Conservation (phyloP, 305 asterid genomes). For the Salvia sclarea region DNA sequence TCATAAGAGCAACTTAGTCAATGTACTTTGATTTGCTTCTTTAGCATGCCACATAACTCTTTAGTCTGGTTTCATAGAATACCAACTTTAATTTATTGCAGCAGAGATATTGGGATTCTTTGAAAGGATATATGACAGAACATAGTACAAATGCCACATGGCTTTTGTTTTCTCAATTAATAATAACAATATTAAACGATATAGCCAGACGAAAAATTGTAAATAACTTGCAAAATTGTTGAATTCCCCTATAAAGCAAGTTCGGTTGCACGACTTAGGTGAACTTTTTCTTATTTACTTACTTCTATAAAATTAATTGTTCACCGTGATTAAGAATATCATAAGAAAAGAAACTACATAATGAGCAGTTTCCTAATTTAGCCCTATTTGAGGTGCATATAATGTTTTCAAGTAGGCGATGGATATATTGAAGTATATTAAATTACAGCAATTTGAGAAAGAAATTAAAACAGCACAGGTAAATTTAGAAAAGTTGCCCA, state of each 20-base stretch:
- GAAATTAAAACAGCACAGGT: no score
- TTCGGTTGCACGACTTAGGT: neutral
- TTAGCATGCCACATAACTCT: neutral
- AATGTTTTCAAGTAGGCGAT: neutral
- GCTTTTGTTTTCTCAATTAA: neutral
- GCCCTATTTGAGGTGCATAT: neutral
- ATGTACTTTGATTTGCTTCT: constrained; percentile 15
- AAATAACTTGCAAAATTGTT: neutral
- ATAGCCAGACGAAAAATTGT: neutral
- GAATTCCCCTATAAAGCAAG: neutral
- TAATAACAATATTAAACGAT: neutral
- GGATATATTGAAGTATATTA: neutral
- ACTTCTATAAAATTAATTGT: neutral
- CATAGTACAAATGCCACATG: neutral
- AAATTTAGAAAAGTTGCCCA: no score
- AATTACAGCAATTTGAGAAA: no score
- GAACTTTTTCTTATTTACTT: neutral
- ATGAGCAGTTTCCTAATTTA: neutral
- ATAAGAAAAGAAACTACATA: neutral
- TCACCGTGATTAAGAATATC: neutral
- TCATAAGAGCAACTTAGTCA: constrained; percentile 1
- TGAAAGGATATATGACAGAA: neutral
- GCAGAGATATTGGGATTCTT: neutral
- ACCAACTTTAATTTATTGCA: neutral
- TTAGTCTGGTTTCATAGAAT: neutral